These are phyloP conservation scores for Hirschfeldia incana DNA, from an alignment of 345 rosid genomes.

Conservation along the genomic window DNA sequence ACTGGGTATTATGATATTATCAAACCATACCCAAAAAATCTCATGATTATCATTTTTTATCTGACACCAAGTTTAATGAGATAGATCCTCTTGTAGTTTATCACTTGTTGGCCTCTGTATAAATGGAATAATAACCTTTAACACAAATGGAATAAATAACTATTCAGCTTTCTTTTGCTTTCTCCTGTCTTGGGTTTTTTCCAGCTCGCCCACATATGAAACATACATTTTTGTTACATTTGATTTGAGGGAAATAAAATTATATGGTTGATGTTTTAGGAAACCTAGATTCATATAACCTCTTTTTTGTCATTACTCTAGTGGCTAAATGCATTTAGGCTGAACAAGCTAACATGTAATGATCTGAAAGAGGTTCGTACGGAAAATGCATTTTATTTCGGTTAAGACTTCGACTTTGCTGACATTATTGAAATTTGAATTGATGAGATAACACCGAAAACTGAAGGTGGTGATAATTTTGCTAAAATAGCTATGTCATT, in stretches of 20 bases:
- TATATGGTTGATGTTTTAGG: not conserved
- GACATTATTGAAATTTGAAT: not conserved
- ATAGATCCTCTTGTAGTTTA: constrained; percentile 28
- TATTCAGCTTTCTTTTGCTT: not conserved
- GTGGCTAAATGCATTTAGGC: not conserved
- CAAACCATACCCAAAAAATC: constrained; percentile 18
- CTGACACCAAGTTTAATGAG: constrained; percentile 37
- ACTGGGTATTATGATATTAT: not conserved
- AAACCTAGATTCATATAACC: not conserved
- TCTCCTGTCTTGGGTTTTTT: not conserved
- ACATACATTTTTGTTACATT: not conserved
- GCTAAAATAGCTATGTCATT: not conserved
- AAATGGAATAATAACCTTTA: not conserved
- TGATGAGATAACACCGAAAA: not conserved
- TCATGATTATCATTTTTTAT: constrained; percentile 25
- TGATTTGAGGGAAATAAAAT: not conserved
- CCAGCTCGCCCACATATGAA: not conserved
- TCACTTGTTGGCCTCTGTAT: constrained; percentile 2
- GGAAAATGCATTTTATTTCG: not conserved
- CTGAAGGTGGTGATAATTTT: not conserved
- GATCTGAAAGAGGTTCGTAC: not conserved
- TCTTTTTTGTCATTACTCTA: not conserved
- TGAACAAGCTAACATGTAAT: not conserved
- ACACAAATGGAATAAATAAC: too few relatives aligned
- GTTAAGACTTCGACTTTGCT: not conserved